Conservation (phyloP, 495 filamentous ascomycete genomes). For the Neurospora sp. region DNA sequence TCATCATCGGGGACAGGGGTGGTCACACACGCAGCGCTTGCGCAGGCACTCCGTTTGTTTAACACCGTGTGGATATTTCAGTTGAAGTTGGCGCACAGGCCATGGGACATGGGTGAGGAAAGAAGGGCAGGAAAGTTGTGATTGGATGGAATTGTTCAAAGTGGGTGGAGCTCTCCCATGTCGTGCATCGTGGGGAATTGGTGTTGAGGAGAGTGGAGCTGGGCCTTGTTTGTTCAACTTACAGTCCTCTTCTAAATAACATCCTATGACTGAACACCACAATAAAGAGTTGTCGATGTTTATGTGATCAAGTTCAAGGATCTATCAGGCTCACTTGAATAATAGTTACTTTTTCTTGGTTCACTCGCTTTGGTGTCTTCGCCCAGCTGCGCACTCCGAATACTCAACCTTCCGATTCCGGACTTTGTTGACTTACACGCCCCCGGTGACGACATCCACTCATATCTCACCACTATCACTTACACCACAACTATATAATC, state of each 20-base stretch:
- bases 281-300: neutral
- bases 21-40: neutral
- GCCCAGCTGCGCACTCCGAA: neutral
- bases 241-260: neutral
- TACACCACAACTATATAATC: neutral
- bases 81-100: neutral
- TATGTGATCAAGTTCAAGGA: neutral
- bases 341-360: neutral
- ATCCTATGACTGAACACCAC: neutral
- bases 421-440: neutral
- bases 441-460: neutral
- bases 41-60: neutral
- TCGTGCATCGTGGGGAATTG: neutral
- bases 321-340: neutral
- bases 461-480: neutral
- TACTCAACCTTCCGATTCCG: neutral
- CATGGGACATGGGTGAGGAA: neutral
- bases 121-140: neutral
- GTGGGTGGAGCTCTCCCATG: neutral
- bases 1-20: slow-evolving; percentile 1
- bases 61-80: neutral
- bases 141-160: neutral
- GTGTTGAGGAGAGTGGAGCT: neutral
- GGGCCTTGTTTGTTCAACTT: neutral
- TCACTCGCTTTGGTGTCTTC: neutral